A percentile compares a stretch with the other conserved stretches of the same genome.
These are phyloP conservation scores for Erucastrum elatum DNA, from an alignment of 345 rosid genomes.

Conservation along the genomic window DNA sequence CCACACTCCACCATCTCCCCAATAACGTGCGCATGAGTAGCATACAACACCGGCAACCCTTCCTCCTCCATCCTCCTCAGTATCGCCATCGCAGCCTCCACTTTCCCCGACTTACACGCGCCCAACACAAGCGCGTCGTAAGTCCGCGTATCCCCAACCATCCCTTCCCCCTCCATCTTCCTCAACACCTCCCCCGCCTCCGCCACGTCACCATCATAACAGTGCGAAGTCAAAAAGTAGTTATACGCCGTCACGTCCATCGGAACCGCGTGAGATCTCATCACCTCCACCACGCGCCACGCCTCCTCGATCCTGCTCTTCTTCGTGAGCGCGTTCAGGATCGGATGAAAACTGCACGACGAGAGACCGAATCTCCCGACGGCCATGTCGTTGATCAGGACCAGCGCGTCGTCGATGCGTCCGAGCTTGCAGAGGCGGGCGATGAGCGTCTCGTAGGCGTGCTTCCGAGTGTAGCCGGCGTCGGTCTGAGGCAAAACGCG, in stretches of 20 bases:
- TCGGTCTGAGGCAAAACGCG: constrained; percentile 50
- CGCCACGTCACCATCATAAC: constrained; percentile 45
- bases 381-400: constrained; percentile 46
- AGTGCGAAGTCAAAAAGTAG: constrained; percentile 50
- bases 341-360: constrained; percentile 50
- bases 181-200: constrained; percentile 47
- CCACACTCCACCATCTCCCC: constrained; percentile 44
- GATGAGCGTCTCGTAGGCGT: constrained; percentile 57
- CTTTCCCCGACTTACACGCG: constrained; percentile 56
- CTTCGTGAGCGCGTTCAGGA: constrained; percentile 45
- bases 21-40: constrained; percentile 57
- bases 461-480: constrained; percentile 51
- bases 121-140: constrained; percentile 76
- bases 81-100: constrained; percentile 58
- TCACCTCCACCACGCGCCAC: constrained; percentile 45
- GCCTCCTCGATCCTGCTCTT: constrained; percentile 49
- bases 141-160: constrained; percentile 51
- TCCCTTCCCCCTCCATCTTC: constrained; percentile 53
- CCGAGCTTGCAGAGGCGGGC: constrained; percentile 60
- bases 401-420: constrained; percentile 46
- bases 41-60: constrained; percentile 47
- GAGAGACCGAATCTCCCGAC: constrained; percentile 32
- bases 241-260: constrained; percentile 61
- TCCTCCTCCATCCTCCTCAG: constrained; percentile 68
- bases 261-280: constrained; percentile 39